A percentile compares a stretch with the other conserved stretches of the same genome.
Evolutionary conservation across 257 asterid species (phyloP).

Genomic region (Nicotiana attenuata): DNA sequence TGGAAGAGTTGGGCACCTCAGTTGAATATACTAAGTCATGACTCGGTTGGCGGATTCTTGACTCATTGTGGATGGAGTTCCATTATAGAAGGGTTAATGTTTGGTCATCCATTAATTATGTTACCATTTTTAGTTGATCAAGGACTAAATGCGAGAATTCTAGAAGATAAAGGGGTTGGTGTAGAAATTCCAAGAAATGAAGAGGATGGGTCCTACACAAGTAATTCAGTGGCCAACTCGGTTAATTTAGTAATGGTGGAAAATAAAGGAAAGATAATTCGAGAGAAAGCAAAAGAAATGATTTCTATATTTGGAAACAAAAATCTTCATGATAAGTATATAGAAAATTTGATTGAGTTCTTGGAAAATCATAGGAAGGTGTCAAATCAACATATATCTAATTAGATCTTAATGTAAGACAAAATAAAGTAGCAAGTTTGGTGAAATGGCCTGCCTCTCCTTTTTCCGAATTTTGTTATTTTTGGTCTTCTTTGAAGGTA

Average conservation of each 20-base stretch:
- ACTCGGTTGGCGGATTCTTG: constrained; percentile 42
- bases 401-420: not conserved
- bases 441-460: not conserved
- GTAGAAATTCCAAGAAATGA: constrained; percentile 23
- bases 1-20: constrained; percentile 52
- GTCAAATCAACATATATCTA: not conserved
- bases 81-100: constrained; percentile 26
- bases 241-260: constrained; percentile 22
- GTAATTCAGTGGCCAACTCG: constrained; percentile 27
- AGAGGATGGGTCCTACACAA: constrained; percentile 22
- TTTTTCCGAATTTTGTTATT: not conserved
- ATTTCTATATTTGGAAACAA: constrained; percentile 16
- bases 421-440: constrained; percentile 31
- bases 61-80: constrained; percentile 56
- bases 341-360: constrained; percentile 9
- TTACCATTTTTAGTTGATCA: constrained; percentile 32
- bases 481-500: not conserved
- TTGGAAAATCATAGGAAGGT: constrained; percentile 16
- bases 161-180: constrained; percentile 13
- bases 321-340: constrained; percentile 19
- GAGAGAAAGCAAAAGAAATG: constrained; percentile 21
- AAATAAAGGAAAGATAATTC: constrained; percentile 8
- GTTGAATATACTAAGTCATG: constrained; percentile 39
- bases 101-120: constrained; percentile 28
- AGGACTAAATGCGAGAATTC: not conserved